Evolutionary conservation across 148 eudicot species (phyloP).

Genomic region (Spergularia bocconei): DNA sequence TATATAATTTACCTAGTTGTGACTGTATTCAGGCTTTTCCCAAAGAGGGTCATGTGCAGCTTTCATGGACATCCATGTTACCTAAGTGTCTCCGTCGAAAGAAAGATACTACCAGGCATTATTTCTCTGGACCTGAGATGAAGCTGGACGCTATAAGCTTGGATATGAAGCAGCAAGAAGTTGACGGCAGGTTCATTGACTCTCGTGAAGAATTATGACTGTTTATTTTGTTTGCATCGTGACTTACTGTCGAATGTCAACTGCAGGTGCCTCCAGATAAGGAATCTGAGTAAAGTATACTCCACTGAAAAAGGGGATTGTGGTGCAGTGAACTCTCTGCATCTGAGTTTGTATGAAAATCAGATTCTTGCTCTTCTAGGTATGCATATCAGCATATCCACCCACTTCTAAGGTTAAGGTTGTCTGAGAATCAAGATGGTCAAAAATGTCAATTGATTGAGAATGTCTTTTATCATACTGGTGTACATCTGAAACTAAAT

Average conservation of each 20-base stretch:
- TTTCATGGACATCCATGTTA: slow-evolving; percentile 50
- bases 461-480: not conserved
- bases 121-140: slow-evolving; percentile 34
- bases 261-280: slow-evolving; percentile 89
- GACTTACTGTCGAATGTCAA: slow-evolving; percentile 14
- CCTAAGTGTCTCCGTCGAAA: slow-evolving; percentile 44
- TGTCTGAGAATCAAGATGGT: slow-evolving; percentile 2
- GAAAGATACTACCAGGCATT: slow-evolving; percentile 28
- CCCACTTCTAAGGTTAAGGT: not conserved
- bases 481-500: not conserved
- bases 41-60: slow-evolving; percentile 45
- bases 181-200: slow-evolving; percentile 66
- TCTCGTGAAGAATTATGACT: slow-evolving; percentile 4
- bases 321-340: slow-evolving; percentile 81
- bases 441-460: not conserved
- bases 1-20: slow-evolving; percentile 1
- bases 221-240: not conserved
- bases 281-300: slow-evolving; percentile 79
- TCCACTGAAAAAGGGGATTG: slow-evolving; percentile 63
- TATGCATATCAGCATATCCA: slow-evolving; percentile 18
- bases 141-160: slow-evolving; percentile 74
- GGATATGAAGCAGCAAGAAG: slow-evolving; percentile 98
- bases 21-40: slow-evolving; percentile 52
- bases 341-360: slow-evolving; percentile 83
- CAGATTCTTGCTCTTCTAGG: slow-evolving; percentile 96